Base-by-base conservation (phyloP, 1,139 yeast species). In the Blastobotrys serpentis region DNA sequence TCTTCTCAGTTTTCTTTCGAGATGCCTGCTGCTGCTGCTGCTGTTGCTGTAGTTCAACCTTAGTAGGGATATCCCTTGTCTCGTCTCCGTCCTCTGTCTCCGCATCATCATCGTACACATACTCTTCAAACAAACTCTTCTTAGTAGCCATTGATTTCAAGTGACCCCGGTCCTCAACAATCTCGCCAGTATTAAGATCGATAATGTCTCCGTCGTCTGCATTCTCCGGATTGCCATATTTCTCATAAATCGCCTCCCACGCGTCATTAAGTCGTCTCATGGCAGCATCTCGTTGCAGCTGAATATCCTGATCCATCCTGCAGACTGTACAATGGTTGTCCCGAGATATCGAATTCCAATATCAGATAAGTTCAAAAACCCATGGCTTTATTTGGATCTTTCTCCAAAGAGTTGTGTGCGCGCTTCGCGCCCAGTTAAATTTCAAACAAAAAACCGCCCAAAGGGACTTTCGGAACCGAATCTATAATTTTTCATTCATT, bases 121-220 rank as follows among this genome's bases (percentile, higher is more conserved):
- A 19, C 43, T 25, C 22, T 18, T 29, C 33, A 46, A 46, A 47
- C n/a, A 47, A 19, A 19, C 44, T 38, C 23, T 16, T 22, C 18
- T 21, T 2, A 11, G 29, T 32, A 2, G 2, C 55, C 43, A 78
- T 56, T 2, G 79, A 74, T 46, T 75, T 65, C 21, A 84, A 56
- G 62, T 84, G 92, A 1, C 92, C 92, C 50, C 77, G 76, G 56
- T 84, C 86, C 14, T 69, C 74, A 2, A 79, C 62, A 4, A 84
- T 75, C 46, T 74, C 70, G 1, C 89, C 88, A 0, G 86, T 78
- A 3, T 62, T 60, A 23, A 84, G 60, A 59, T 84, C 86, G n/a
- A 84, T 69, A 25, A 82, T 75, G 61, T 84, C 90, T 44, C 86
- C 84, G 52, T 79, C 82, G 11, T 69, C 65, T 2, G 70, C 70